phyloP scores from a whole-genome alignment of 148 eudicot species.

The Talinum fruticosum region DNA sequence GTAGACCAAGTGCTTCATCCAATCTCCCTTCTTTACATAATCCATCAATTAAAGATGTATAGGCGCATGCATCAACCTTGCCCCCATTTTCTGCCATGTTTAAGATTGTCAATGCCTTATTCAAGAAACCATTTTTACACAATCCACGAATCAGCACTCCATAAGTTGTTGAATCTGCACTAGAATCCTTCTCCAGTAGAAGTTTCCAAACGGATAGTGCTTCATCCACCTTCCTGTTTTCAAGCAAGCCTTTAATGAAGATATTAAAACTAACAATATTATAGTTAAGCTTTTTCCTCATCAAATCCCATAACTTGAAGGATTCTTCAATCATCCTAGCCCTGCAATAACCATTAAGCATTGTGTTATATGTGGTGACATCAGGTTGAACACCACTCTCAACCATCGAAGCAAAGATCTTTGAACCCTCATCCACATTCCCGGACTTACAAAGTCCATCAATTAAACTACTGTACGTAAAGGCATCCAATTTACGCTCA shows the following conservation, averaged over 20 bases:
- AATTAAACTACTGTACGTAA: constrained; percentile 68
- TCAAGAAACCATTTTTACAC: constrained; percentile 54
- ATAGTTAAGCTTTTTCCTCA: constrained; percentile 49
- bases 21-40: constrained; percentile 56
- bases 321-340: constrained; percentile 45
- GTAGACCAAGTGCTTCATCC: constrained; percentile 51
- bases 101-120: constrained; percentile 54
- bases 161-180: constrained; percentile 58
- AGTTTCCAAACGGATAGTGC: constrained; percentile 60
- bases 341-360: constrained; percentile 72
- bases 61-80: constrained; percentile 47
- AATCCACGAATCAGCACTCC: constrained; percentile 68
- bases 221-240: constrained; percentile 51
- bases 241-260: constrained; percentile 61
- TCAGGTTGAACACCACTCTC: constrained; percentile 55
- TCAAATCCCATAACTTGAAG: constrained; percentile 59
- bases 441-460: constrained; percentile 67
- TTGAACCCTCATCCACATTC: constrained; percentile 52
- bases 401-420: constrained; percentile 51
- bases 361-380: constrained; percentile 52
- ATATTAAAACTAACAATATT: constrained; percentile 62
- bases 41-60: constrained; percentile 60
- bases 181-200: constrained; percentile 34
- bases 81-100: constrained; percentile 44
- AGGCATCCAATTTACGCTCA: constrained; percentile 56